Conservation (phyloP, 148 eudicot species). For the Vaccinium myrtillus region DNA sequence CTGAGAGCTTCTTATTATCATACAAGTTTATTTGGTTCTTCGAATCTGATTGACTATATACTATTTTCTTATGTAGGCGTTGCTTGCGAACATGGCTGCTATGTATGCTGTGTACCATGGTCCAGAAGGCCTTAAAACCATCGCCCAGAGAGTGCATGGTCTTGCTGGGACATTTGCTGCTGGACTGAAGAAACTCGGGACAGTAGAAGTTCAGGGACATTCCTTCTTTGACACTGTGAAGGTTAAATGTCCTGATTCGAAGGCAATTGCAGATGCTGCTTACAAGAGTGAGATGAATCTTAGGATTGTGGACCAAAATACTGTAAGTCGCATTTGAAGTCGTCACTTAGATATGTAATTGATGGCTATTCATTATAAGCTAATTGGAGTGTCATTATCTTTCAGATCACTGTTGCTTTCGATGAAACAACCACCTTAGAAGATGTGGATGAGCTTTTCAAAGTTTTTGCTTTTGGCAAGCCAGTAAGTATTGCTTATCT, state of each 20-base stretch:
- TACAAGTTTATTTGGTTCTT: neutral
- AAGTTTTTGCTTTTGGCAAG: constrained; percentile 76
- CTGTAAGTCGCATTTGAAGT: constrained; percentile 47
- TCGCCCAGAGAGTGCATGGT: constrained; percentile 90
- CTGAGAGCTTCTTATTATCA: neutral
- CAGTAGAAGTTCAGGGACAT: constrained; percentile 69
- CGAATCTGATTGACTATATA: neutral
- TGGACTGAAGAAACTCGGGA: constrained; percentile 87
- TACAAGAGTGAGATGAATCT: constrained; percentile 76
- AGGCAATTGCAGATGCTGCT: constrained; percentile 79
- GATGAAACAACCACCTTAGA: constrained; percentile 91
- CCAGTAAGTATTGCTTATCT: constrained; percentile 48
- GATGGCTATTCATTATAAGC: neutral
- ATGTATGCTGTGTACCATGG: constrained; percentile 99
- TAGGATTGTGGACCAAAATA: constrained; percentile 72
- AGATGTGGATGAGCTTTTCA: constrained; percentile 83
- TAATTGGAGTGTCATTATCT: constrained; percentile 21
- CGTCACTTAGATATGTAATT: neutral
- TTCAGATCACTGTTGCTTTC: constrained; percentile 79
- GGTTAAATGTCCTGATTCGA: constrained; percentile 69
- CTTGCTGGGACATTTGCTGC: constrained; percentile 87
- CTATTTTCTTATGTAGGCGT: constrained; percentile 50
- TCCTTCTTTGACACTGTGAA: constrained; percentile 97
- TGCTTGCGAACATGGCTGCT: constrained; percentile 99
- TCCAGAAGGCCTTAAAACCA: constrained; percentile 94